Evolutionary conservation across 169 alveolate genomes (phyloP).

Genomic region (Babesia sp.): DNA sequence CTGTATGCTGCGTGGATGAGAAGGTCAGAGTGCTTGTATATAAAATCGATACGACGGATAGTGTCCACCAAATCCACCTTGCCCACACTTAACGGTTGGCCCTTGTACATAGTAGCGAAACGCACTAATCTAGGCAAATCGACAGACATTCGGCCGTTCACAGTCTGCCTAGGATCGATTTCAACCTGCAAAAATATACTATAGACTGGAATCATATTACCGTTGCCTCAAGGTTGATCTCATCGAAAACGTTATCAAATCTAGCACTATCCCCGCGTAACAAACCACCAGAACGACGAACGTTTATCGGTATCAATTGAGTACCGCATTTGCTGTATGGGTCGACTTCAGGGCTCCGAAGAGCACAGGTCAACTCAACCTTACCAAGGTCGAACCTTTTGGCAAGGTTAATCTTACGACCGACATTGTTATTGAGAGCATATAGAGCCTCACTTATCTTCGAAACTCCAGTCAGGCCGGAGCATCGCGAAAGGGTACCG

Average conservation of each 20-base stretch:
- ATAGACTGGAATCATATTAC: not conserved
- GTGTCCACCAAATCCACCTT: conserved; percentile 14
- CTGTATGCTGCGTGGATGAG: conserved; percentile 23
- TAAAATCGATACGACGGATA: conserved; percentile 36
- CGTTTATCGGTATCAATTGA: conserved; percentile 23
- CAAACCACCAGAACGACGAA: conserved; percentile 7
- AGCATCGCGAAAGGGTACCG: not conserved
- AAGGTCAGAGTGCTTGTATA: conserved; percentile 19
- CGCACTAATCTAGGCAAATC: conserved; percentile 44
- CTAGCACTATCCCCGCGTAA: not conserved
- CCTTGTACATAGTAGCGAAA: not conserved
- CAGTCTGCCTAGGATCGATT: not conserved
- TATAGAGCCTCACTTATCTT: not conserved
- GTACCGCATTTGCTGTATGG: conserved; percentile 20
- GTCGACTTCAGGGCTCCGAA: conserved; percentile 34
- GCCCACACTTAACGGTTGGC: not conserved
- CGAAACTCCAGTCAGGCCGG: not conserved
- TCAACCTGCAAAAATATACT: not conserved
- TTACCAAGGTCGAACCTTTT: conserved; percentile 9
- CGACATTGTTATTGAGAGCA: conserved; percentile 22
- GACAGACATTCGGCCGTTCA: conserved; percentile 5
- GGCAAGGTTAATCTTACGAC: conserved; percentile 11
- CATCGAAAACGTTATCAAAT: conserved; percentile 2
- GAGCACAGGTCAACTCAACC: not conserved
- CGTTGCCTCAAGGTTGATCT: conserved; percentile 11